Conservation (phyloP, 2,329 filamentous ascomycete species). For the Fusarium sp. region DNA sequence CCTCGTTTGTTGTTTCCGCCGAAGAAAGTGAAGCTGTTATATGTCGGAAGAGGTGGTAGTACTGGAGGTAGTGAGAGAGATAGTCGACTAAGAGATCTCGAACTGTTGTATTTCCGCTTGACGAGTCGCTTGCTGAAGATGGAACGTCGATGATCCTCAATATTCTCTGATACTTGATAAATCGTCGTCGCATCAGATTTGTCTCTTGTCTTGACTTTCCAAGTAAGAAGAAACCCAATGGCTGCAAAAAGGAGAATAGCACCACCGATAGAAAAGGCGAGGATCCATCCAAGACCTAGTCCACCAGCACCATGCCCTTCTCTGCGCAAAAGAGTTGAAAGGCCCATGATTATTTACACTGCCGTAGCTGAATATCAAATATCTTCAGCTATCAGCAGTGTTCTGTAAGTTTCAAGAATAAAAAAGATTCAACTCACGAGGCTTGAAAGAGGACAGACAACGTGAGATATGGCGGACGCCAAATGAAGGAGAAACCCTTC, state of each 20-base stretch:
- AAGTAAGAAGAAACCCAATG: conserved; percentile 57
- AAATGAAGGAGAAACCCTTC: conserved; percentile 30
- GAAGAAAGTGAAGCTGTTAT: conserved; percentile 48
- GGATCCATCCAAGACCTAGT: conserved; percentile 53
- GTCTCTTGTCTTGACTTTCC: conserved; percentile 47
- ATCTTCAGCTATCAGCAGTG: conserved; percentile 16
- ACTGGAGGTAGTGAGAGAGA: conserved; percentile 47
- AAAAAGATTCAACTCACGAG: conserved; percentile 8
- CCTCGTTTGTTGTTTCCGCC: conserved; percentile 44
- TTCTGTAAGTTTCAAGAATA: conserved; percentile 11
- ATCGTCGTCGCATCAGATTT: conserved; percentile 39
- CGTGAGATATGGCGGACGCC: conserved; percentile 20
- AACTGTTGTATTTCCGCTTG: conserved; percentile 46
- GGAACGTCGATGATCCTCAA: conserved; percentile 25
- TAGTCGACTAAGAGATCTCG: conserved; percentile 47
- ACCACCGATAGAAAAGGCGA: conserved; percentile 62
- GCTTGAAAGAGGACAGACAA: conserved; percentile 37
- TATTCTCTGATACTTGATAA: conserved; percentile 45
- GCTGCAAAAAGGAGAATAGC: conserved; percentile 57
- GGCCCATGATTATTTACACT: conserved; percentile 30
- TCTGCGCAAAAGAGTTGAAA: conserved; percentile 11
- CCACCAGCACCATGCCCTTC: conserved; percentile 22
- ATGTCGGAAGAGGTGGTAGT: conserved; percentile 50
- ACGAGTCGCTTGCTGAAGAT: conserved; percentile 46
- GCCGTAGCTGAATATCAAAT: conserved; percentile 16